phyloP scores from a whole-genome alignment of 2,329 filamentous ascomycete species.

The Lachnellula occidentalis region DNA sequence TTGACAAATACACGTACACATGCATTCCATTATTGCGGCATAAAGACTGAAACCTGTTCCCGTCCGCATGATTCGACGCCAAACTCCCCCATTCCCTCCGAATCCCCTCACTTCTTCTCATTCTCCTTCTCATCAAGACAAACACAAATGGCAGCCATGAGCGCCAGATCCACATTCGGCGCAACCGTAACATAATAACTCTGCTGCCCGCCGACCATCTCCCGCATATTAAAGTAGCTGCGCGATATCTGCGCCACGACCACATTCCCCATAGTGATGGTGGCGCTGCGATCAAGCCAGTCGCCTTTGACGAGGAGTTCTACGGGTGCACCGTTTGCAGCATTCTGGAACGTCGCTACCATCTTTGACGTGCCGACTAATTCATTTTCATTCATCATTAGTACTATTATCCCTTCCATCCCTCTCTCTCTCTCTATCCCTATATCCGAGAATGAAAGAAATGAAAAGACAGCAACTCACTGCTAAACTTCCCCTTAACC shows the following conservation, averaged over 20 bases:
- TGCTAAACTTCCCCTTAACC: constrained; percentile 26
- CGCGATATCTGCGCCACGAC: constrained; percentile 53
- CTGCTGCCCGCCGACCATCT: constrained; percentile 56
- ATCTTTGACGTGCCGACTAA: constrained; percentile 50
- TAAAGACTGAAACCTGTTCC: background rate
- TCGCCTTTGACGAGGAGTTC: constrained; percentile 54
- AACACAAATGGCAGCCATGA: constrained; percentile 63
- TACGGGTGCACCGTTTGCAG: constrained; percentile 37
- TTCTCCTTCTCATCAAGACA: constrained; percentile 63
- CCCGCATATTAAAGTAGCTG: constrained; percentile 50
- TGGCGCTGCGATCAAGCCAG: constrained; percentile 51
- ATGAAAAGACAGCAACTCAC: constrained; percentile 3
- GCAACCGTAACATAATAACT: constrained; percentile 61
- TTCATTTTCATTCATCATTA: background rate
- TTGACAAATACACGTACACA: background rate
- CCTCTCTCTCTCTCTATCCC: background rate
- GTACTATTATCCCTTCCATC: no score
- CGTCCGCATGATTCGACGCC: background rate
- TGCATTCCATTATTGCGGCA: background rate
- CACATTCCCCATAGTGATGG: constrained; percentile 45
- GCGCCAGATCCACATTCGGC: constrained; percentile 58
- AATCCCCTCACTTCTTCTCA: constrained; percentile 29
- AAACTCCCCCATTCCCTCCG: background rate
- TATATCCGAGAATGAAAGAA: background rate
- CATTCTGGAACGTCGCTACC: constrained; percentile 51